Evolutionary conservation across 148 eudicot genomes (phyloP).

Genomic region (Polygonum aviculare): DNA sequence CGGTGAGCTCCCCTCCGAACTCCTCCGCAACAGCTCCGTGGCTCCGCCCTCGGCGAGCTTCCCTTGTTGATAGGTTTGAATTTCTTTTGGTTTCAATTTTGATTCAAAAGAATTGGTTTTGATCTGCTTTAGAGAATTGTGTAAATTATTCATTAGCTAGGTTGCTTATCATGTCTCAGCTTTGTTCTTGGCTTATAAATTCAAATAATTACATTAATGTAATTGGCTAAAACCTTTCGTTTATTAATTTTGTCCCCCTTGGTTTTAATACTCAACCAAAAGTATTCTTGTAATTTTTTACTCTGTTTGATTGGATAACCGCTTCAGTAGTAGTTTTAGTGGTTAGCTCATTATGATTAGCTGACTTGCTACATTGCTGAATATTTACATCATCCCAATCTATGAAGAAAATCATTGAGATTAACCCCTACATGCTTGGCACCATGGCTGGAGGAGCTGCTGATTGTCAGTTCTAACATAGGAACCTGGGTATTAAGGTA

Average conservation of each 20-base stretch:
- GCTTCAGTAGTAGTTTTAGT: background rate
- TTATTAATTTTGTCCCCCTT: background rate
- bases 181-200: no score
- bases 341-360: background rate
- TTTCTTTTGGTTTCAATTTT: no score
- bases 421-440: slow-evolving; percentile 94
- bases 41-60: no score
- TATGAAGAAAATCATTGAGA: slow-evolving; percentile 95
- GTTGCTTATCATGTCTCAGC: background rate
- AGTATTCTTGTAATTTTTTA: background rate
- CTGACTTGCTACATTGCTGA: background rate
- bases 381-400: slow-evolving; percentile 75
- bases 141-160: background rate
- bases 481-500: slow-evolving; percentile 96
- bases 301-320: background rate
- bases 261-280: background rate
- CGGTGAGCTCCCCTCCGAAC: no score
- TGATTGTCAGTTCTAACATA: slow-evolving; percentile 99
- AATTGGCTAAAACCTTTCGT: background rate
- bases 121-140: background rate
- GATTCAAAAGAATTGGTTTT: no score
- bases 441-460: slow-evolving; percentile 99
- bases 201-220: background rate
- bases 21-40: no score
- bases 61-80: no score